These are phyloP conservation scores for Taphrina wiesneri DNA, from an alignment of 1,139 yeast genomes.

Conservation along the genomic window DNA sequence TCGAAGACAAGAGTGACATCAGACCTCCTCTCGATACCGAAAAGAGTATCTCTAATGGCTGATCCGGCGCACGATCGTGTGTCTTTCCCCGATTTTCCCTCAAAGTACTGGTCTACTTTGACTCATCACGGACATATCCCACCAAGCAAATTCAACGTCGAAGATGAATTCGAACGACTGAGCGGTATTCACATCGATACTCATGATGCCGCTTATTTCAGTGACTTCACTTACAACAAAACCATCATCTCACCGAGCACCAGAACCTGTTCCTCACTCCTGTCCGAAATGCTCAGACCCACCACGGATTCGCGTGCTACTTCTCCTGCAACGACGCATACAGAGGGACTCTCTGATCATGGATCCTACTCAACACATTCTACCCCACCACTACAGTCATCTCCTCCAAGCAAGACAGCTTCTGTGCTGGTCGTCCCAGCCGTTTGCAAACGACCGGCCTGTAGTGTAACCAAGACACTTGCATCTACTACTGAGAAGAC, in stretches of 20 bases:
- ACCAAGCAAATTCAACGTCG: neutral
- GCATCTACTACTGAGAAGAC: neutral
- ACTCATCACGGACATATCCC: constrained; percentile 15
- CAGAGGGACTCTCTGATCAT: constrained; percentile 26
- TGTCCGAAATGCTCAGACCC: constrained; percentile 19
- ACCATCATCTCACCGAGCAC: constrained; percentile 17
- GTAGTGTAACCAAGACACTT: neutral
- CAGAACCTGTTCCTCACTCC: constrained; percentile 28
- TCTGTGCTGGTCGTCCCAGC: neutral
- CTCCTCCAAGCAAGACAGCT: constrained; percentile 3
- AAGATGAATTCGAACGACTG: constrained; percentile 6
- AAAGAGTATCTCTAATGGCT: neutral
- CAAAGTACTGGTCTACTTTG: constrained; percentile 17
- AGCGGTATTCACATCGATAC: neutral
- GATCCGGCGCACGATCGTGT: neutral
- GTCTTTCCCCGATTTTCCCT: constrained; percentile 15
- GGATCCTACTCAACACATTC: constrained; percentile 24
- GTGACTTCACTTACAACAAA: constrained; percentile 15
- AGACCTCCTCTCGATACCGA: neutral
- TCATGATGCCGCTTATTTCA: constrained; percentile 21
- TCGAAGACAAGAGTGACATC: neutral
- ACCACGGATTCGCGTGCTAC: neutral
- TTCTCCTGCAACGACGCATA: constrained; percentile 22
- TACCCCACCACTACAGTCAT: constrained; percentile 24
- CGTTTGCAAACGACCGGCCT: neutral